These are phyloP conservation scores for Melastoma candidum DNA, from an alignment of 441 rosid genomes.

Conservation along the genomic window DNA sequence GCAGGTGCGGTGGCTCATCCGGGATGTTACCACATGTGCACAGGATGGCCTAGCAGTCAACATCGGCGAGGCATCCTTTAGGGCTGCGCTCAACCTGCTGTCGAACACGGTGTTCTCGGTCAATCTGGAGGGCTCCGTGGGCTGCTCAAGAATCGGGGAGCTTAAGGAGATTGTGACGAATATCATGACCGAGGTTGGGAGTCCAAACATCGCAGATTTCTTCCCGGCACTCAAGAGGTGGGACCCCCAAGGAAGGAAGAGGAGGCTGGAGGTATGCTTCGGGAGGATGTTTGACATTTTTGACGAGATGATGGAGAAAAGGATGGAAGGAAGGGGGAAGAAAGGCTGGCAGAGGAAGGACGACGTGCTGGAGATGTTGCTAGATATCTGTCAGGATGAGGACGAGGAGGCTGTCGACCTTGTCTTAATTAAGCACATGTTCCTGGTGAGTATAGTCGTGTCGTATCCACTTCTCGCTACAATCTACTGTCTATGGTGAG, in stretches of 20 bases:
- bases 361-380: neutral
- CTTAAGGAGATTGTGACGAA: conserved; percentile 8
- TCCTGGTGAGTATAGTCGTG: too few relatives aligned
- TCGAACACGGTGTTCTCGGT: too few relatives aligned
- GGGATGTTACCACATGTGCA: neutral
- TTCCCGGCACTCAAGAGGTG: conserved; percentile 11
- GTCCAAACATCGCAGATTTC: neutral
- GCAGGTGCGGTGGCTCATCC: conserved; percentile 2
- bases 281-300: conserved; percentile 4
- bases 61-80: conserved; percentile 6
- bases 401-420: too few relatives aligned
- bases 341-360: neutral
- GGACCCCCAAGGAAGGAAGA: conserved; percentile 5
- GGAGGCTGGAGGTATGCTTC: conserved; percentile 1
- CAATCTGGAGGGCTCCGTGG: too few relatives aligned
- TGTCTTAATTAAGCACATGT: too few relatives aligned
- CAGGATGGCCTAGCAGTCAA: neutral
- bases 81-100: neutral
- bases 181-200: conserved; percentile 2
- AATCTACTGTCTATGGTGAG: too few relatives aligned
- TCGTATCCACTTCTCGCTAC: too few relatives aligned
- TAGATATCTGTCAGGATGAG: neutral
- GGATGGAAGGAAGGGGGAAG: conserved; percentile 1
- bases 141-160: neutral
- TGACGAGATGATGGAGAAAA: conserved; percentile 5